Evolutionary conservation across 257 asterid species (phyloP).

Genomic region (Nicotiana undulata): DNA sequence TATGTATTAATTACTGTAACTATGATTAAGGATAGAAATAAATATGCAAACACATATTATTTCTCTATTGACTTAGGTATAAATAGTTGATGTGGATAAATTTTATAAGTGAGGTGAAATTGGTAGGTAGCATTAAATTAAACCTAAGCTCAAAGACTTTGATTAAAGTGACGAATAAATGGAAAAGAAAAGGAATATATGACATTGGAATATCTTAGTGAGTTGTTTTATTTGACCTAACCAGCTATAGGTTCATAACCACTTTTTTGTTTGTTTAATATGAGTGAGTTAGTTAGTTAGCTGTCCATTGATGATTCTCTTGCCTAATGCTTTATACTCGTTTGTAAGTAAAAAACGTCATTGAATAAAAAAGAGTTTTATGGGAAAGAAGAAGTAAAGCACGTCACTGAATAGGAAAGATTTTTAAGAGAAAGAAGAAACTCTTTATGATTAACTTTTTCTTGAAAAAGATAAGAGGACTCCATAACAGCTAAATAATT

Average conservation of each 20-base stretch:
- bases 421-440: no score
- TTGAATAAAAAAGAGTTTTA: neutral
- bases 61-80: no score
- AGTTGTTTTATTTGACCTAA: slow-evolving; percentile 1
- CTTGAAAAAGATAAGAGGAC: no score
- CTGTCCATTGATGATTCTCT: neutral
- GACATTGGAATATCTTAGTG: neutral
- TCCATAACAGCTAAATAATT: no score
- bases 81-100: no score
- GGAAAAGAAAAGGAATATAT: neutral
- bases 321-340: neutral
- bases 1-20: no score
- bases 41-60: no score
- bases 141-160: neutral
- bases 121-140: slow-evolving; percentile 17
- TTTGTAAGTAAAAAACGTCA: neutral
- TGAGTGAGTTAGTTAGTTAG: neutral
- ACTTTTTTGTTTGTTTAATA: neutral
- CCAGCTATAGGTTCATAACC: neutral
- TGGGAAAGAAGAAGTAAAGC: neutral
- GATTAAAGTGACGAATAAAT: neutral
- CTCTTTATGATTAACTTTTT: no score
- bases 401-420: no score
- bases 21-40: no score
- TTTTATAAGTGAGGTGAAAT: slow-evolving; percentile 31